Percentiles rank a stretch among this genome's conserved stretches.
Conservation (phyloP, 441 rosid species). For the Eruca vesicaria region DNA sequence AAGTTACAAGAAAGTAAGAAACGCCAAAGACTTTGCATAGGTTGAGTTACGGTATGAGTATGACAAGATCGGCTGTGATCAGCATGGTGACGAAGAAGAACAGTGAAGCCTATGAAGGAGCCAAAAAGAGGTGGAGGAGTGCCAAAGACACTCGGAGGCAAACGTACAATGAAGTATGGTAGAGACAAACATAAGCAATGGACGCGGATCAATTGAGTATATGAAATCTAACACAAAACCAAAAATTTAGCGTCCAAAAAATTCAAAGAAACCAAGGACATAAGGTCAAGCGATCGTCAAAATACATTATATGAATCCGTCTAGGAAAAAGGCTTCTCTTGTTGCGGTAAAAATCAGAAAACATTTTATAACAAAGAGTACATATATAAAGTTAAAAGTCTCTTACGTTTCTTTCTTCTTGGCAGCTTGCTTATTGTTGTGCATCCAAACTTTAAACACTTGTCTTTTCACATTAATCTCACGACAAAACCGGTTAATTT, state of each 20-base stretch:
- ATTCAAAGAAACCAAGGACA: not conserved
- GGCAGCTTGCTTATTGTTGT: slow-evolving; percentile 75
- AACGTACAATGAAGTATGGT: slow-evolving; percentile 16
- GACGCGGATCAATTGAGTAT: slow-evolving; percentile 15
- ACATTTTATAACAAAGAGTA: slow-evolving; percentile 14
- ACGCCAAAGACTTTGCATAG: slow-evolving; percentile 16
- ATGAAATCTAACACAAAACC: not conserved
- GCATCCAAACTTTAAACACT: slow-evolving; percentile 96
- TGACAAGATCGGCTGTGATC: not conserved
- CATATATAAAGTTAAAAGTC: slow-evolving; percentile 15
- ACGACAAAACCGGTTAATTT: slow-evolving; percentile 64
- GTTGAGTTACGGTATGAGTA: no score
- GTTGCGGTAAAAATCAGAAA: slow-evolving; percentile 41
- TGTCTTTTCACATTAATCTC: slow-evolving; percentile 69
- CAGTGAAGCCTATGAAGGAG: slow-evolving; percentile 20
- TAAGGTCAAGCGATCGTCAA: slow-evolving; percentile 37
- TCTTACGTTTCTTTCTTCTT: slow-evolving; percentile 60
- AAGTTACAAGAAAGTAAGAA: slow-evolving; percentile 15
- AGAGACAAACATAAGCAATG: slow-evolving; percentile 32
- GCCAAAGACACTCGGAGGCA: slow-evolving; percentile 4
- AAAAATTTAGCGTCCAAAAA: not conserved
- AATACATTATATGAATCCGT: slow-evolving; percentile 45
- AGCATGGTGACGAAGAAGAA: slow-evolving; percentile 20
- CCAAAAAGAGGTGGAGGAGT: slow-evolving; percentile 10
- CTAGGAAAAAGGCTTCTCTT: slow-evolving; percentile 43